A percentile compares a stretch with the other conserved stretches of the same genome.
Conservation (phyloP, 352 stramenopile genomes). For the Phytophthora macrochlamydospora region DNA sequence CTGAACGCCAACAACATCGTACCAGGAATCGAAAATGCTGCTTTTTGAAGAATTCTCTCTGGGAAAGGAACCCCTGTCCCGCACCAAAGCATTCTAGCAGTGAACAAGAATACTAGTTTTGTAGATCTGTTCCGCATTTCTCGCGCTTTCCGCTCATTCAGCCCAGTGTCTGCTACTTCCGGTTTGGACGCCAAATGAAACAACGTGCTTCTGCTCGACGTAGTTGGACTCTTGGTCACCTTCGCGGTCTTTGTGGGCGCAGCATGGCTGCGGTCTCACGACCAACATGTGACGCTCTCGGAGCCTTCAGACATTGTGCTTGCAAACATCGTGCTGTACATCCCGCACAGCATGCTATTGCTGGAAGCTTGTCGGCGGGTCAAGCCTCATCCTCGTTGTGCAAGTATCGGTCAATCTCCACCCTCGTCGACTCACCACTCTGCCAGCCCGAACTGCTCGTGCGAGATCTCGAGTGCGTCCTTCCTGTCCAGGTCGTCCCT, state of each 20-base stretch:
- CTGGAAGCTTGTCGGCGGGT: background rate
- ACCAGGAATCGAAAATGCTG: background rate
- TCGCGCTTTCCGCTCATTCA: too few species aligned
- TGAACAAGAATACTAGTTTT: too few species aligned
- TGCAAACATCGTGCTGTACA: background rate
- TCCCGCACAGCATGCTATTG: background rate
- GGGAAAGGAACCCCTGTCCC: too few species aligned
- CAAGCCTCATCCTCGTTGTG: background rate
- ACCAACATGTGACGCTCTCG: too few species aligned
- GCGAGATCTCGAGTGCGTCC: slow-evolving; percentile 15
- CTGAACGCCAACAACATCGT: background rate
- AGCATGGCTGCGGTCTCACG: too few species aligned
- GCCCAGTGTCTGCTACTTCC: too few species aligned
- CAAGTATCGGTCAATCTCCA: background rate
- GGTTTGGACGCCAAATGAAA: background rate
- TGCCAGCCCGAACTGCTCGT: slow-evolving; percentile 17
- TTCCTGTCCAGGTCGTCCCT: slow-evolving; percentile 7
- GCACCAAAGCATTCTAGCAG: too few species aligned
- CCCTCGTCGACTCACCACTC: background rate
- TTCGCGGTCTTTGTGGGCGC: background rate
- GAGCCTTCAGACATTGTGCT: background rate
- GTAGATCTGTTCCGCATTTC: too few species aligned
- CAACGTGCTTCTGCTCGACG: background rate
- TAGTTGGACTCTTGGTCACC: background rate
- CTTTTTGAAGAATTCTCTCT: background rate